These are phyloP conservation scores for Clonostachys solani DNA, from an alignment of 2,329 filamentous ascomycete species.

Conservation along the genomic window DNA sequence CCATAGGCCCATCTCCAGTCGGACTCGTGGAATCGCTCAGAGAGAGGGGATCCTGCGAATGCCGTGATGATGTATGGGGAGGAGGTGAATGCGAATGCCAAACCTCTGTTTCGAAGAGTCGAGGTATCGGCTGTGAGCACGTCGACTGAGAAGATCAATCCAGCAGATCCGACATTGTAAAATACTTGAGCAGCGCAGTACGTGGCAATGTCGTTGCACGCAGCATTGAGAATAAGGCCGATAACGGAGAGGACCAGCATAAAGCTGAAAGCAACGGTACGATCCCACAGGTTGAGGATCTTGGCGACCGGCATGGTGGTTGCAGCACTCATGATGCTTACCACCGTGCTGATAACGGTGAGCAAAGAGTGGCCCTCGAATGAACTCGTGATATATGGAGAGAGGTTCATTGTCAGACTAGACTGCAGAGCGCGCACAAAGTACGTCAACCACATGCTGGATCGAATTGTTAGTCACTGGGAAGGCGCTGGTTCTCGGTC, in stretches of 20 bases:
- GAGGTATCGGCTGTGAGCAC: conserved; percentile 62
- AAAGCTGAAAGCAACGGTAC: conserved; percentile 23
- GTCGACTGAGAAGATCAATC: conserved; percentile 52
- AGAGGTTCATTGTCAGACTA: conserved; percentile 24
- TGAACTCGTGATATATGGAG: conserved; percentile 23
- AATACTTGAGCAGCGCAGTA: conserved; percentile 33
- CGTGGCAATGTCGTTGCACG: conserved; percentile 39
- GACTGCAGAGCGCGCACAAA: conserved; percentile 36
- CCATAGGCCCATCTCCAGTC: conserved; percentile 37
- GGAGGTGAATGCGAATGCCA: conserved; percentile 20
- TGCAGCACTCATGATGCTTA: conserved; percentile 21
- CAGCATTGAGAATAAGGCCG: conserved; percentile 49
- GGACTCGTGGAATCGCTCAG: conserved; percentile 12
- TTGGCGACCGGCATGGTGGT: conserved; percentile 22
- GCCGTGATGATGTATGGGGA: conserved; percentile 28
- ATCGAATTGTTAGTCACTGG: too few relatives aligned
- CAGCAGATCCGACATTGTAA: conserved; percentile 51
- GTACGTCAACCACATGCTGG: conserved; percentile 35
- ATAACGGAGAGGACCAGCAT: conserved; percentile 27
- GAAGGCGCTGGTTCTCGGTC: too few relatives aligned
- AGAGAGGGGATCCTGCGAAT: conserved; percentile 16
- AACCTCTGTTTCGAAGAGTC: conserved; percentile 16
- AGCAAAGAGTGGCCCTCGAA: conserved; percentile 31
- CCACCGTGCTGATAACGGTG: conserved; percentile 37
- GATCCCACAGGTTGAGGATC: conserved; percentile 27